A percentile compares a stretch with the other conserved stretches of the same genome.
These are phyloP conservation scores for Tillandsia fasciculata DNA, from an alignment of 176 grass and related monocot species.

Conservation along the genomic window DNA sequence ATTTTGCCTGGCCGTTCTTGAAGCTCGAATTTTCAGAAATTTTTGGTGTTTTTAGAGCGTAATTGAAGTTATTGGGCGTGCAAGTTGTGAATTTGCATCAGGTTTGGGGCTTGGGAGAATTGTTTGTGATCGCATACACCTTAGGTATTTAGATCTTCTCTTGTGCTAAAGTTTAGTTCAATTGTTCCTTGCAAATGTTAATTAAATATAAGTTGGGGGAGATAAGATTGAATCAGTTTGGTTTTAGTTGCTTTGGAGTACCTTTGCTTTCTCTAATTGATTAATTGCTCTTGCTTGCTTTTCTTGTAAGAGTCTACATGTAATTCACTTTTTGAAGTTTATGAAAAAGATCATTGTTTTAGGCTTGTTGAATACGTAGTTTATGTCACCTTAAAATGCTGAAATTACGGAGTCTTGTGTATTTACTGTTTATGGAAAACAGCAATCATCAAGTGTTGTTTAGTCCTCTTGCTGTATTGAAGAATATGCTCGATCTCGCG, in stretches of 20 bases:
- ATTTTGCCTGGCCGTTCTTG: neutral
- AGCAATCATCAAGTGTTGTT: neutral
- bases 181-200: neutral
- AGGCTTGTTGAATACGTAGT: neutral
- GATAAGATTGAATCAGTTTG: neutral
- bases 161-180: neutral
- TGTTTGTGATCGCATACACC: neutral
- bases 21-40: too few relatives aligned
- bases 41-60: too few relatives aligned
- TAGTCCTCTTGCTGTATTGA: neutral
- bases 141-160: neutral
- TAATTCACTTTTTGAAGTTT: neutral
- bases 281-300: neutral
- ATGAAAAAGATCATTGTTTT: neutral
- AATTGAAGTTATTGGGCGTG: too few relatives aligned
- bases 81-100: neutral
- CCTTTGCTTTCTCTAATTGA: neutral
- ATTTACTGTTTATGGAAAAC: neutral
- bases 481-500: neutral
- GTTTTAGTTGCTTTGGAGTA: neutral
- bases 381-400: neutral
- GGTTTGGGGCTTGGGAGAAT: neutral
- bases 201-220: neutral
- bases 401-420: neutral
- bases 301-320: neutral